Evolutionary conservation across 805 yeast genomes (phyloP).

Genomic region (Clavispora vitiphila): DNA sequence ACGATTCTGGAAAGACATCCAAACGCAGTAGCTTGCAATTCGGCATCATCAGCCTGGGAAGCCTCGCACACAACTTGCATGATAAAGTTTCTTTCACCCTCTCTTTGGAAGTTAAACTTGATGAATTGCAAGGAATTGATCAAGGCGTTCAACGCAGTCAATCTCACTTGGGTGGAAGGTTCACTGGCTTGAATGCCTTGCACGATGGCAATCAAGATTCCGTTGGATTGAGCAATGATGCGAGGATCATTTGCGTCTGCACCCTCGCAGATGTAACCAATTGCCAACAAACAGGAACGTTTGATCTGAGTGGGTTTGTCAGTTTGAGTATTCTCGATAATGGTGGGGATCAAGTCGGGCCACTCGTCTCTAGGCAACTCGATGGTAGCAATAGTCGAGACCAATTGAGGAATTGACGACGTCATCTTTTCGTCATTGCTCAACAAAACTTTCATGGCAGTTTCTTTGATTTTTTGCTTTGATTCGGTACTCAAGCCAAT

Average conservation of each 20-base stretch:
- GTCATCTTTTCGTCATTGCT: conserved; percentile 75
- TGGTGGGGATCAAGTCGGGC: conserved; percentile 78
- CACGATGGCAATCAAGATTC: conserved; percentile 89
- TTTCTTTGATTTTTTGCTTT: conserved; percentile 61
- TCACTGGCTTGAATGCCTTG: conserved; percentile 92
- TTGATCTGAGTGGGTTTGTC: conserved; percentile 76
- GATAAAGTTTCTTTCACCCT: conserved; percentile 92
- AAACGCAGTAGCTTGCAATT: conserved; percentile 89
- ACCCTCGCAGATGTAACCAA: conserved; percentile 94
- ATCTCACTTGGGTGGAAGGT: conserved; percentile 66
- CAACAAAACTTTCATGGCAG: conserved; percentile 53
- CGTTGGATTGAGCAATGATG: conserved; percentile 80
- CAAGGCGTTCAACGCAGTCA: conserved; percentile 88
- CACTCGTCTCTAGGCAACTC: conserved; percentile 86
- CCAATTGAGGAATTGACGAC: conserved; percentile 84
- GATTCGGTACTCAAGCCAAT: conserved; percentile 48
- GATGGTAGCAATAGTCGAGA: conserved; percentile 95
- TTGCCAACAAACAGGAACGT: conserved; percentile 79
- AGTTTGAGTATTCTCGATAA: conserved; percentile 80
- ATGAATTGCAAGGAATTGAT: conserved; percentile 89
- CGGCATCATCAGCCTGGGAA: conserved; percentile 80
- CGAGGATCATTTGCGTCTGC: conserved; percentile 80
- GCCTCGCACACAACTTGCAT: conserved; percentile 99
- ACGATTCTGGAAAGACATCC: conserved; percentile 92
- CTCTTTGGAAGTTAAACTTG: conserved; percentile 80